Evolutionary conservation across 352 stramenopile species (phyloP), one percentile per base, ranked within the genome.

Genomic region (Pythium periplocum): DNA sequence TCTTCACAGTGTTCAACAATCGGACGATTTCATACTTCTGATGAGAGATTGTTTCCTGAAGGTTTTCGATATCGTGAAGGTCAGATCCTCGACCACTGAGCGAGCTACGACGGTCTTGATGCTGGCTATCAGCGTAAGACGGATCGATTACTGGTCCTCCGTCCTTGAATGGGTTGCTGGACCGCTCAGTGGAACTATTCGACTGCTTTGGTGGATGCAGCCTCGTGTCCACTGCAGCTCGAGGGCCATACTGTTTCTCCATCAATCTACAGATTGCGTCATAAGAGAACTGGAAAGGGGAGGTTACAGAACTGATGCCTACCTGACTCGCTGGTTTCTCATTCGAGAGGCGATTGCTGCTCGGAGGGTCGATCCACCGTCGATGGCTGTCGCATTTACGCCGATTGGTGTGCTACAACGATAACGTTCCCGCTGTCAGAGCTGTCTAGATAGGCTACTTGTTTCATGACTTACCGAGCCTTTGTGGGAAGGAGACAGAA

Each of bases 21-120:
- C 84, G 78, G 38, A 88, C 73, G 32, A 90, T 91, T 57, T 95
- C 84, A 51, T 81, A 75, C 48, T 95, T 93, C 51, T 95, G 82
- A 42, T 90, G 68, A 1, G 67, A 48, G 51, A 91, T 45, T 4
- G 70, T 77, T 45, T 87, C 71, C 40, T 87, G 69, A 7, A 93
- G 59, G 4, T 45, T 57, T 5, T 87, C 68, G 26, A 65, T 39
- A 42, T 86, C 77, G 30, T 68, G 46, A 1, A 38, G 4, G n/a
- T 62, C 52, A 9, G 41, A 60, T 8, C 48, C 35, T 34, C 50
- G 48, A 44, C 33, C 17, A 53, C 31, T 58, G 5, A 64, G 35
- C 12, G 62, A 66, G 33, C 53, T 57, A 39, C 59, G 42, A 52
- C 61, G 61, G 10, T 60, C 52, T 0, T 17, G 30, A 2, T 59